Evolutionary conservation across 176 grass and related monocot species (phyloP).

Genomic region (Triticum aestivum): DNA sequence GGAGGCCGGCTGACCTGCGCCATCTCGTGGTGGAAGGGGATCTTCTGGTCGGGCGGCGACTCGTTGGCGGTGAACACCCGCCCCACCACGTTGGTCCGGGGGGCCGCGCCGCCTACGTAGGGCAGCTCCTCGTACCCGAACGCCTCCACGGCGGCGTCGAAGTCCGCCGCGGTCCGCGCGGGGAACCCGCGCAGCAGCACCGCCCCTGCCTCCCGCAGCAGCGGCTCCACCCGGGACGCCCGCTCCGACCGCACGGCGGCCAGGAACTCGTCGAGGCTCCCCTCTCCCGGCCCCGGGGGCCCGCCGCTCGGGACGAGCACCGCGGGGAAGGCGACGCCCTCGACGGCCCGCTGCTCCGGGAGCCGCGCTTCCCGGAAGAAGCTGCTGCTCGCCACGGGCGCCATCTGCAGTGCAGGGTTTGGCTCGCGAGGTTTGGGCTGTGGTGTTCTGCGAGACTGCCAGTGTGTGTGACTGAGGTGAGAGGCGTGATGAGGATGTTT

Average conservation of each 20-base stretch:
- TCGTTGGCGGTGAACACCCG: conserved; percentile 96
- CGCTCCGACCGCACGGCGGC: conserved; percentile 51
- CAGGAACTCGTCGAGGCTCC: conserved; percentile 31
- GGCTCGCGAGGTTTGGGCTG: not conserved
- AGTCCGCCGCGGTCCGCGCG: conserved; percentile 46
- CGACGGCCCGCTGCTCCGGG: conserved; percentile 63
- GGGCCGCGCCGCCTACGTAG: conserved; percentile 88
- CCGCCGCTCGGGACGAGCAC: conserved; percentile 45
- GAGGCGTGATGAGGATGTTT: not conserved
- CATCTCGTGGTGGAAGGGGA: conserved; percentile 99
- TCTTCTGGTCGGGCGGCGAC: conserved; percentile 92
- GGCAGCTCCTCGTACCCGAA: conserved; percentile 92
- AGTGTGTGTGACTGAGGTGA: not conserved
- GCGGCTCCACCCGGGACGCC: conserved; percentile 49
- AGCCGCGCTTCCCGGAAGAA: conserved; percentile 55
- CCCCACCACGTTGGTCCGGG: conserved; percentile 80
- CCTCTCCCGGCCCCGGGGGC: not conserved
- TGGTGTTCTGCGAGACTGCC: not conserved
- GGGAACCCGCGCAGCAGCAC: conserved; percentile 83
- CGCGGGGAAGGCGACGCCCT: conserved; percentile 69
- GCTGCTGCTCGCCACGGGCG: conserved; percentile 2
- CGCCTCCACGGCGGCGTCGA: conserved; percentile 69
- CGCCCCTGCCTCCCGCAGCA: conserved; percentile 61
- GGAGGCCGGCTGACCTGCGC: conserved; percentile 58
- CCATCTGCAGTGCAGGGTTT: conserved; percentile 24